phyloP scores from a whole-genome alignment of 139 green algal genomes.

The Haematococcus sp. region DNA sequence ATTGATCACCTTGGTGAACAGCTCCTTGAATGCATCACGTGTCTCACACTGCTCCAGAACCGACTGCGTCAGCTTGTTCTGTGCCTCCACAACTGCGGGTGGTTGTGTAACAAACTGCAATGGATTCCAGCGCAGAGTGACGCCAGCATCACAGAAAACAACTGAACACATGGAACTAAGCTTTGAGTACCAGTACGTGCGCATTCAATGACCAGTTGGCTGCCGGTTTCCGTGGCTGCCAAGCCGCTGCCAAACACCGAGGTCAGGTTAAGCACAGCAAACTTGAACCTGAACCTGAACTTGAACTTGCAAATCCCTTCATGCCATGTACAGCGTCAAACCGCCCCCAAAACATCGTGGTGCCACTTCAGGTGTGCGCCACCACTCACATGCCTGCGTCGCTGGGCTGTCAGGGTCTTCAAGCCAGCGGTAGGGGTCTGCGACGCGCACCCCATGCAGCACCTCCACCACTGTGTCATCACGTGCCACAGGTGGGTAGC shows the following conservation, averaged over 20 bases:
- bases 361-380: too few species aligned
- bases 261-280: background rate
- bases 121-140: too few species aligned
- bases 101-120: too few species aligned
- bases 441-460: conserved; percentile 65
- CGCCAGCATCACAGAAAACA: too few species aligned
- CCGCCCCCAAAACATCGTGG: background rate
- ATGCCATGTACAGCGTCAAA: background rate
- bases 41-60: conserved; percentile 70
- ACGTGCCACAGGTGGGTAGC: conserved; percentile 57
- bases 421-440: conserved; percentile 83
- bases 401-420: conserved; percentile 83
- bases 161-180: too few species aligned
- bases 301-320: background rate
- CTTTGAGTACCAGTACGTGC: too few species aligned
- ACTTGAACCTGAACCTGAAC: background rate
- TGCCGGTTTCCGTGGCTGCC: background rate
- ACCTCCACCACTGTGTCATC: conserved; percentile 69
- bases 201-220: background rate
- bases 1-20: conserved; percentile 55
- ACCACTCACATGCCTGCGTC: conserved; percentile 62
- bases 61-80: conserved; percentile 76
- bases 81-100: conserved; percentile 69
- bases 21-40: conserved; percentile 38
- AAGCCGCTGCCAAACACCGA: too few species aligned